Percentiles rank a stretch among this genome's conserved stretches.
Conservation (phyloP, 1,284 basidiomycete genomes). For the Ceratobasidium sp. region DNA sequence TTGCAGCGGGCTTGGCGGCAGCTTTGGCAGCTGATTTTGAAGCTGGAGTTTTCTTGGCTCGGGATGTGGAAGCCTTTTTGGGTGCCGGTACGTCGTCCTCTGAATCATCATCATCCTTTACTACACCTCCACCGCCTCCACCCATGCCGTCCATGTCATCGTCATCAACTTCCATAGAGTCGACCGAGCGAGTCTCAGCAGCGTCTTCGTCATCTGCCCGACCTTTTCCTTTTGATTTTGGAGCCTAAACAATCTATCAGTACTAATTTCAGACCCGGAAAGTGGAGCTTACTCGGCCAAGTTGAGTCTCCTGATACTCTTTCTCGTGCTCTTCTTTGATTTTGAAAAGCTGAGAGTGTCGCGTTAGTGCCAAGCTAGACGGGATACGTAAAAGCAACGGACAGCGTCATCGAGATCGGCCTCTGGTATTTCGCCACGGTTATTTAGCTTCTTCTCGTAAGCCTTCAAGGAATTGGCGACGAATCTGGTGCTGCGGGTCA, state of each 20-base stretch:
- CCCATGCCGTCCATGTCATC: slow-evolving; percentile 47
- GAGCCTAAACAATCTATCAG: slow-evolving; percentile 15
- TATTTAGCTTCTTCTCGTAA: slow-evolving; percentile 69
- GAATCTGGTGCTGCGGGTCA: too few species aligned
- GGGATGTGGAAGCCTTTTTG: slow-evolving; percentile 51
- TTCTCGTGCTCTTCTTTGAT: slow-evolving; percentile 72
- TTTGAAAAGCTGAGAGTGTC: slow-evolving; percentile 60
- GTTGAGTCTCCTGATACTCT: slow-evolving; percentile 57
- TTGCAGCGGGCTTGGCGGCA: slow-evolving; percentile 55
- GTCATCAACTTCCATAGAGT: slow-evolving; percentile 81
- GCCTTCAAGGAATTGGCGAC: slow-evolving; percentile 71
- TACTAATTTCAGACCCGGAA: neutral
- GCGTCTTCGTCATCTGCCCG: slow-evolving; percentile 62
- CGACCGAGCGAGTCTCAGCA: slow-evolving; percentile 60
- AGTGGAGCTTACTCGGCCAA: slow-evolving; percentile 6
- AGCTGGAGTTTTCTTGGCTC: slow-evolving; percentile 42
- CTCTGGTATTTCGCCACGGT: slow-evolving; percentile 71
- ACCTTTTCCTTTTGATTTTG: slow-evolving; percentile 52
- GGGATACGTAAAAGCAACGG: slow-evolving; percentile 48
- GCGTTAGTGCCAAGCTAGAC: neutral
- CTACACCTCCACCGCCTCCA: slow-evolving; percentile 52
- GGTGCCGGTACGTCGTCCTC: slow-evolving; percentile 39
- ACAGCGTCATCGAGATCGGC: slow-evolving; percentile 79
- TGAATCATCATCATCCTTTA: slow-evolving; percentile 54
- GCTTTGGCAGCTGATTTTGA: slow-evolving; percentile 36